These are phyloP conservation scores for Cercospora sojina DNA, from an alignment of 2,329 filamentous ascomycete species.

Conservation along the genomic window DNA sequence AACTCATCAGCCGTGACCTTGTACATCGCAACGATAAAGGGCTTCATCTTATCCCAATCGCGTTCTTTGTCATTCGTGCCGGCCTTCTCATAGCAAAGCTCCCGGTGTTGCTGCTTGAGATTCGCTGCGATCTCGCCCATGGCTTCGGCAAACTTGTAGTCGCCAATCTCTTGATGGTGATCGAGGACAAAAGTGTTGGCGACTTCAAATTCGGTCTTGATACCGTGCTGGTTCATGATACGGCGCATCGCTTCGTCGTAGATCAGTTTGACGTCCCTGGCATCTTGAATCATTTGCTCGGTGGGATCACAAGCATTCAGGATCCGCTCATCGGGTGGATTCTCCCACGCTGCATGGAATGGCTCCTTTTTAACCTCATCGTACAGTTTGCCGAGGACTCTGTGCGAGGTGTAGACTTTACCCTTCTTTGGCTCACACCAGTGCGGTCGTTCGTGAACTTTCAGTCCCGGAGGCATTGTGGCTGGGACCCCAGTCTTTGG, in stretches of 20 bases:
- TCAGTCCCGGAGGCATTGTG: slow-evolving; percentile 60
- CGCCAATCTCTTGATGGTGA: slow-evolving; percentile 67
- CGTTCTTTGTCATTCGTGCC: slow-evolving; percentile 42
- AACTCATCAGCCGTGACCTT: slow-evolving; percentile 73
- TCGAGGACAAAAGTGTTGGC: slow-evolving; percentile 82
- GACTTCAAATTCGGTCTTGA: slow-evolving; percentile 86
- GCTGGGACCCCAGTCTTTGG: slow-evolving; percentile 84
- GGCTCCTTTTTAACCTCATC: slow-evolving; percentile 68
- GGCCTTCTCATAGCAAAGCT: slow-evolving; percentile 63
- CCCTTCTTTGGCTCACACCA: slow-evolving; percentile 68
- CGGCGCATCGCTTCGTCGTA: slow-evolving; percentile 77
- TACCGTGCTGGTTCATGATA: slow-evolving; percentile 80
- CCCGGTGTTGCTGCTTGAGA: slow-evolving; percentile 68
- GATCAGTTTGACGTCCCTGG: slow-evolving; percentile 65
- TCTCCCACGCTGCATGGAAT: slow-evolving; percentile 70
- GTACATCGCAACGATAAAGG: slow-evolving; percentile 86
- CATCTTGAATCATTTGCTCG: slow-evolving; percentile 57
- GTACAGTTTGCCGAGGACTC: slow-evolving; percentile 77
- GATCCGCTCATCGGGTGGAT: slow-evolving; percentile 74
- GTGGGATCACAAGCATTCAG: slow-evolving; percentile 60
- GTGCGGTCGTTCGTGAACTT: slow-evolving; percentile 71
- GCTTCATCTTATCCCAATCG: slow-evolving; percentile 60
- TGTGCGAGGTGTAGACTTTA: slow-evolving; percentile 63
- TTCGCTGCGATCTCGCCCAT: slow-evolving; percentile 66
- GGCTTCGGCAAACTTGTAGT: slow-evolving; percentile 86